Evolutionary conservation across 106 monocot species (phyloP).

Genomic region (Posidonia australis): DNA sequence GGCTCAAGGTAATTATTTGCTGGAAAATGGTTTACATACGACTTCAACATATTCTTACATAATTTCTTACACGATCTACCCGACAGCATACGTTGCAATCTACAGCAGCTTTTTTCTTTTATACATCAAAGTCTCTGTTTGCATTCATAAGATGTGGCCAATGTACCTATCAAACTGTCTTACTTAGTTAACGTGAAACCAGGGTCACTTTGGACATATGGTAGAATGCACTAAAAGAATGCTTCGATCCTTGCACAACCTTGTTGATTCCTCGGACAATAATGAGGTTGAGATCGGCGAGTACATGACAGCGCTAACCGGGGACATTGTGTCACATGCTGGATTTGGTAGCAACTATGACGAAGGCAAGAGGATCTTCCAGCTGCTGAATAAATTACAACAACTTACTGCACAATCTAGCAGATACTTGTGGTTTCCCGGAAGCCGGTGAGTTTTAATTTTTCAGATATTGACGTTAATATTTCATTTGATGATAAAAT

Average conservation of each 20-base stretch:
- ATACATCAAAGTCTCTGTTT: too few relatives aligned
- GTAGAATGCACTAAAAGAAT: slow-evolving; percentile 74
- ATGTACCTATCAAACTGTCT: too few relatives aligned
- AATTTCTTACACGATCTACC: background rate
- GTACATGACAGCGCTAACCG: slow-evolving; percentile 60
- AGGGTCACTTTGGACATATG: slow-evolving; percentile 69
- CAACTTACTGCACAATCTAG: slow-evolving; percentile 63
- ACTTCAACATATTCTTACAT: background rate
- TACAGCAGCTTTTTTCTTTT: too few relatives aligned
- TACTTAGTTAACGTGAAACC: too few relatives aligned
- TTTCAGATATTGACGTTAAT: too few relatives aligned
- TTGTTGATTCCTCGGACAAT: slow-evolving; percentile 2
- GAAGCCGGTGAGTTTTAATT: slow-evolving; percentile 67
- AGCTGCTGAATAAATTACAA: slow-evolving; percentile 52
- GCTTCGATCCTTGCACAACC: slow-evolving; percentile 31
- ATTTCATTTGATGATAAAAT: too few relatives aligned
- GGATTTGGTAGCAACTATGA: slow-evolving; percentile 86
- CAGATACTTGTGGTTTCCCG: slow-evolving; percentile 82
- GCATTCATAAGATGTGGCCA: too few relatives aligned
- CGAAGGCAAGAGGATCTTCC: slow-evolving; percentile 60
- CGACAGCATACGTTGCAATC: too few relatives aligned
- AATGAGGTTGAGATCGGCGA: slow-evolving; percentile 72
- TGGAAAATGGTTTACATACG: too few relatives aligned
- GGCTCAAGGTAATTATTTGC: slow-evolving; percentile 85
- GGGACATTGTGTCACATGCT: slow-evolving; percentile 63